phyloP scores from a whole-genome alignment of 164 flowering plant genomes.

The Akebia trifoliata region DNA sequence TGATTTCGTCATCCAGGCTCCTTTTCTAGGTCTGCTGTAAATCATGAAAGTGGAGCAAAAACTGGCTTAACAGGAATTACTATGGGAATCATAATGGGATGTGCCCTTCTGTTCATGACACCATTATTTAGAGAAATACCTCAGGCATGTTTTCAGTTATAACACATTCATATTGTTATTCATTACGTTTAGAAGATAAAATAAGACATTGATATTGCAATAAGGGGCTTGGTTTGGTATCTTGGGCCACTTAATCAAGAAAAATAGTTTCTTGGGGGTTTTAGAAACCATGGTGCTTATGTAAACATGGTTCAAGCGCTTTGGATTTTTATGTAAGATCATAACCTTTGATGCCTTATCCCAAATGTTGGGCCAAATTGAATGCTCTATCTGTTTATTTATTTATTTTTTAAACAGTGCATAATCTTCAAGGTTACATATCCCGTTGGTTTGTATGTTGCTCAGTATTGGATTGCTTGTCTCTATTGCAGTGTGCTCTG shows the following conservation, averaged over 20 bases:
- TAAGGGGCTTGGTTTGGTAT: not conserved
- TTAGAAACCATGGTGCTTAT: no score
- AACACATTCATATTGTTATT: not conserved
- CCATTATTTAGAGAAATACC: conserved; percentile 85
- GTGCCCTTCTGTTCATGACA: conserved; percentile 87
- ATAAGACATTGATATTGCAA: not conserved
- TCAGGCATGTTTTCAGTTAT: conserved; percentile 47
- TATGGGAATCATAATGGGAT: conserved; percentile 75
- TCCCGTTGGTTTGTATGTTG: not conserved
- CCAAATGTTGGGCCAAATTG: no score
- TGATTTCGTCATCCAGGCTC: conserved; percentile 56
- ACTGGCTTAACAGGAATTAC: conserved; percentile 84
- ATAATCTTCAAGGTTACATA: not conserved
- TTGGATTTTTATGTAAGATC: no score
- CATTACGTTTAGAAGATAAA: not conserved
- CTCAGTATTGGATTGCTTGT: not conserved
- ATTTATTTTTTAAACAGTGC: not conserved
- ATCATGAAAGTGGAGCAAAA: conserved; percentile 97
- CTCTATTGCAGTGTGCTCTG: conserved; percentile 69
- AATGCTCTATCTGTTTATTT: no score
- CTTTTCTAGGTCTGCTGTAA: conserved; percentile 98
- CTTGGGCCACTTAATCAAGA: no score
- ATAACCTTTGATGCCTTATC: no score
- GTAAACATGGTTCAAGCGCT: no score
- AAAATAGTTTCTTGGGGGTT: no score